phyloP scores from a whole-genome alignment of 805 yeast species.

The Candida piceae region DNA sequence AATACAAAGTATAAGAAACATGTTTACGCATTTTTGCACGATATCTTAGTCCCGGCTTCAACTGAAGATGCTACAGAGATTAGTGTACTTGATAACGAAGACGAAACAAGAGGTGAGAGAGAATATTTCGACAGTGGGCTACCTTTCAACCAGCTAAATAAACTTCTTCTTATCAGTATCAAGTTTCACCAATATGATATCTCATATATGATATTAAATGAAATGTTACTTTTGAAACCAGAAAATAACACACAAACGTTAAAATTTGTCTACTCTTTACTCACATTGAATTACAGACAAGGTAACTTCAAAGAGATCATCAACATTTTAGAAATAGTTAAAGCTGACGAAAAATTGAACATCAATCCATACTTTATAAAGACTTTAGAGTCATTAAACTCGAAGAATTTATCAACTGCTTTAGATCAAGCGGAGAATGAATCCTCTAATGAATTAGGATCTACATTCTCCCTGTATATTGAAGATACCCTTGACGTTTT shows the following conservation, averaged over 20 bases:
- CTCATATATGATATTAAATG: slow-evolving; percentile 8
- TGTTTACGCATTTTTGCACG: slow-evolving; percentile 4
- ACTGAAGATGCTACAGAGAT: no score
- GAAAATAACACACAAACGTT: slow-evolving; percentile 7
- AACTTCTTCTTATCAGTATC: background rate
- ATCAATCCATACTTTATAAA: background rate
- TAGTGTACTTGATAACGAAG: no score
- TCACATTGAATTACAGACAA: slow-evolving; percentile 10
- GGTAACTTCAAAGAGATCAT: slow-evolving; percentile 12
- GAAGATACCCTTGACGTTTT: background rate
- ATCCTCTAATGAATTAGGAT: background rate
- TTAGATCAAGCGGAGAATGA: background rate
- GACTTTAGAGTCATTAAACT: background rate
- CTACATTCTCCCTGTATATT: background rate
- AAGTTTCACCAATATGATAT: slow-evolving; percentile 2
- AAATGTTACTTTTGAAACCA: slow-evolving; percentile 9
- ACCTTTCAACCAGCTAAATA: background rate
- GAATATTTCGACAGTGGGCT: no score
- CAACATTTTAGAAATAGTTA: slow-evolving; percentile 12
- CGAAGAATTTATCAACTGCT: background rate
- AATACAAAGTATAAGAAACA: slow-evolving; percentile 6
- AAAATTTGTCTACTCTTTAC: slow-evolving; percentile 10
- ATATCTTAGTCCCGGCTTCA: background rate
- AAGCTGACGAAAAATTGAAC: slow-evolving; percentile 4
- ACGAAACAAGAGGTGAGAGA: no score